These are phyloP conservation scores for Magnusiomyces suaveolens DNA, from an alignment of 1,139 yeast species.

Conservation along the genomic window DNA sequence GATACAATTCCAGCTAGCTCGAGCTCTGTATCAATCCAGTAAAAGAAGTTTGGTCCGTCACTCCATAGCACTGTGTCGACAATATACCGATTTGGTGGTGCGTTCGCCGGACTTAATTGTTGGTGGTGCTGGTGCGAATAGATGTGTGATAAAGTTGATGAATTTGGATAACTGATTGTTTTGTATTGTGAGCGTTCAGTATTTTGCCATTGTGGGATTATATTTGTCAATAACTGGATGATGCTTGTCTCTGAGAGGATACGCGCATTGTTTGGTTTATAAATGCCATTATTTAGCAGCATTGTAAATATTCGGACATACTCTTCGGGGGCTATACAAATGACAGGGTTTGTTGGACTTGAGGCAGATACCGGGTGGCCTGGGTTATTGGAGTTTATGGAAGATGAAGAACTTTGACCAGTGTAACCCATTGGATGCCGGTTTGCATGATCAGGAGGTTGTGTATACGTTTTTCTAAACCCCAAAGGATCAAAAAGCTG, in stretches of 20 bases:
- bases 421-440: too few species aligned
- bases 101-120: not conserved
- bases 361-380: too few species aligned
- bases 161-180: slow-evolving; percentile 18
- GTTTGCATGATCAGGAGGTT: too few species aligned
- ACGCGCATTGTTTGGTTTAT: slow-evolving; percentile 25
- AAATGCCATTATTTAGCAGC: slow-evolving; percentile 39
- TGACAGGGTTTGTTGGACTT: slow-evolving; percentile 40
- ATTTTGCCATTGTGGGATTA: slow-evolving; percentile 19
- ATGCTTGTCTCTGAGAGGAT: slow-evolving; percentile 27
- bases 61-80: slow-evolving; percentile 30
- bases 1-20: slow-evolving; percentile 39
- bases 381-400: too few species aligned
- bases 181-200: too few species aligned
- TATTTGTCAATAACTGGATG: too few species aligned
- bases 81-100: not conserved
- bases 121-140: not conserved
- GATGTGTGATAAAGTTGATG: not conserved
- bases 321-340: slow-evolving; percentile 38
- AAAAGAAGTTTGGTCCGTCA: slow-evolving; percentile 40
- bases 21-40: slow-evolving; percentile 40
- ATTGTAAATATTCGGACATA: slow-evolving; percentile 38
- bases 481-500: slow-evolving; percentile 40
- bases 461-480: slow-evolving; percentile 2
- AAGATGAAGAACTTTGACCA: too few species aligned